Evolutionary conservation across 129 eudicot genomes (phyloP).

Genomic region (Arctium minus): DNA sequence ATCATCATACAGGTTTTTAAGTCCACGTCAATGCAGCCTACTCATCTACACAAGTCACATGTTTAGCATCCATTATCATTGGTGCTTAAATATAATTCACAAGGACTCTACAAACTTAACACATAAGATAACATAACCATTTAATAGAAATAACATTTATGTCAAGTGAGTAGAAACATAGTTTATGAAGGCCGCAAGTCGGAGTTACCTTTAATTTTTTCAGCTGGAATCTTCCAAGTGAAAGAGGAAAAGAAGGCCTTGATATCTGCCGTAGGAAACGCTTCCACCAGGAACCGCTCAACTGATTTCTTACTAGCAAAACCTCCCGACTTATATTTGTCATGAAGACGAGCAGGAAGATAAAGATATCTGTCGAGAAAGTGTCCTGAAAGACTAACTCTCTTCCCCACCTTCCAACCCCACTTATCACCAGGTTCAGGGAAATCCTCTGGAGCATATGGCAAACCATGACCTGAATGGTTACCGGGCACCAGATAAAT

Average conservation of each 20-base stretch:
- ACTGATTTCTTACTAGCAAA: slow-evolving; percentile 67
- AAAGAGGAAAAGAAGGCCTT: slow-evolving; percentile 72
- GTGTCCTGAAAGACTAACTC: slow-evolving; percentile 41
- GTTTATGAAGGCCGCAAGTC: background rate
- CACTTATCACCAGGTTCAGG: slow-evolving; percentile 79
- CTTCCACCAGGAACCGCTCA: slow-evolving; percentile 41
- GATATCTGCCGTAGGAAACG: slow-evolving; percentile 53
- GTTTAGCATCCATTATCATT: background rate
- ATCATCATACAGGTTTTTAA: background rate
- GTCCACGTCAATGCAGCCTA: background rate
- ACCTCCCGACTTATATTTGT: slow-evolving; percentile 16
- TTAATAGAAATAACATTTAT: background rate
- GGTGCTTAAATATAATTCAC: background rate
- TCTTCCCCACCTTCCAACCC: slow-evolving; percentile 84
- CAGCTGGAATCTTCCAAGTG: slow-evolving; percentile 77
- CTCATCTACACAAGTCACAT: background rate
- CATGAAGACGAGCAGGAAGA: slow-evolving; percentile 47
- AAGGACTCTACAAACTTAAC: background rate
- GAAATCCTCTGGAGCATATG: slow-evolving; percentile 83
- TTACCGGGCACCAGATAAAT: slow-evolving; percentile 35
- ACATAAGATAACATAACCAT: background rate
- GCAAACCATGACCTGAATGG: slow-evolving; percentile 62
- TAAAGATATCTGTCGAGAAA: slow-evolving; percentile 69
- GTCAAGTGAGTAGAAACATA: background rate
- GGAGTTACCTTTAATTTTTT: slow-evolving; percentile 41